Base-by-base conservation (phyloP, 2,329 filamentous ascomycete species). In the Lomentospora prolificans region DNA sequence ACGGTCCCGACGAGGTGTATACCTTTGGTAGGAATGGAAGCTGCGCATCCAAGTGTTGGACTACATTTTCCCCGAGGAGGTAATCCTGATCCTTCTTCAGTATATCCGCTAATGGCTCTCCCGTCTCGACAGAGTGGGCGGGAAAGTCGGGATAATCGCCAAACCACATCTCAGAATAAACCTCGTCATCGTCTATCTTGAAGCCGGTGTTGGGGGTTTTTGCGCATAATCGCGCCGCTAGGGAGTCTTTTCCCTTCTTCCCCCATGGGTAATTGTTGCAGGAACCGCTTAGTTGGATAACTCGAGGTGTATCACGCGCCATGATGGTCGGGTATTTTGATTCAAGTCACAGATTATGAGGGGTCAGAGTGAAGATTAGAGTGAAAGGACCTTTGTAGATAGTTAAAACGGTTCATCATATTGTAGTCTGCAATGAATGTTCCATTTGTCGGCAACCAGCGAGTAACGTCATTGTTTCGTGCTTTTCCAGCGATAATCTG, bases 11-110 rank as follows among this genome's bases (percentile, higher is more conserved):
- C n/a, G n/a, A n/a, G n/a, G n/a, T n/a, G 19, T 63, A 39, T 62
- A 76, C 80, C 72, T 90, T 91, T 7, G 86, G 86, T 0, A 90
- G 72, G 65, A 82, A 91, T 1, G 86, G 87, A 2, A 91, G 71
- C 60, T 87, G 60, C 51, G 65, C 72, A 50, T 81, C 84, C 57
- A 85, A 84, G 54, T 82, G 80, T 19, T 82, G 68, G 4, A 82
- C 70, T 3, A 84, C 79, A 2, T 75, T 73, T 57, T 81, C 75
- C 2, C 87, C 87, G 1, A 90, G 74, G 0, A 89, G 73, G 57
- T 79, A 72, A 19, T 84, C 75, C 33, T 83, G 75, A 64, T 87
- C 74, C 55, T 72, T 71, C 60, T 86, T 76, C 30, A 90, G 70
- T 14, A 87, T 78, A 22, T 86, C 77, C 59, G 82, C 77, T 1